Percentiles rank a stretch among this genome's conserved stretches.
phyloP scores from a whole-genome alignment of 1,284 basidiomycete species.

The Apiotrichum gamsii region DNA sequence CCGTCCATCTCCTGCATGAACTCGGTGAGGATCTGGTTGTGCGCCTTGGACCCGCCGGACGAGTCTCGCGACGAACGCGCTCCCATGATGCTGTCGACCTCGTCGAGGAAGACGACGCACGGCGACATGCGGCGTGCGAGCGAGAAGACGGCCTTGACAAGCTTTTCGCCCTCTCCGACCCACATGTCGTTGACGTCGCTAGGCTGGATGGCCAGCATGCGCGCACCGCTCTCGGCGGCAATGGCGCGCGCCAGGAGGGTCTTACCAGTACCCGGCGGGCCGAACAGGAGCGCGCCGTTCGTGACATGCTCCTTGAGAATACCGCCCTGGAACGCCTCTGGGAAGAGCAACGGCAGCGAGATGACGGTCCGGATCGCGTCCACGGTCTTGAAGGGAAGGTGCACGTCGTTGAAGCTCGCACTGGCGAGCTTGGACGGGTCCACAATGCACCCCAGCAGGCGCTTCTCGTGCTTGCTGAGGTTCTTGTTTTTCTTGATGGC shows the following conservation, averaged over 20 bases:
- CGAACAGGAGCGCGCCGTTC: slow-evolving; percentile 79
- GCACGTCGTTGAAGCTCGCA: slow-evolving; percentile 81
- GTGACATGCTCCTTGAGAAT: slow-evolving; percentile 85
- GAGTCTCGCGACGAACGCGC: slow-evolving; percentile 76
- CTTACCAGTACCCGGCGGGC: slow-evolving; percentile 85
- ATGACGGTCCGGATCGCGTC: slow-evolving; percentile 86
- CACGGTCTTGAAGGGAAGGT: slow-evolving; percentile 74
- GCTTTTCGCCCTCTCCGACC: slow-evolving; percentile 90
- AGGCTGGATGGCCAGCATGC: slow-evolving; percentile 1
- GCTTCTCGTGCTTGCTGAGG: slow-evolving; percentile 68
- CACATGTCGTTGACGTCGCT: slow-evolving; percentile 53
- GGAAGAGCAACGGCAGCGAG: slow-evolving; percentile 81
- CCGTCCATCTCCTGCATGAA: slow-evolving; percentile 99
- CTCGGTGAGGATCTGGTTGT: slow-evolving; percentile 59
- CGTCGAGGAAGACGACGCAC: slow-evolving; percentile 92
- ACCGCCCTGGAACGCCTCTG: slow-evolving; percentile 81
- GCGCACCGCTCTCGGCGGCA: slow-evolving; percentile 64
- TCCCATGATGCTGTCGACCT: slow-evolving; percentile 89
- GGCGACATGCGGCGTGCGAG: slow-evolving; percentile 81
- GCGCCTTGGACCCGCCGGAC: slow-evolving; percentile 69
- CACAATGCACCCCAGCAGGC: slow-evolving; percentile 73
- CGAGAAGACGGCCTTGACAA: slow-evolving; percentile 83
- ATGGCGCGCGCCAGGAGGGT: slow-evolving; percentile 83
- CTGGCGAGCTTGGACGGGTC: slow-evolving; percentile 58
- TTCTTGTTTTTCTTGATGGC: slow-evolving; percentile 64